Percentiles rank a stretch among this genome's conserved stretches.
phyloP scores from a whole-genome alignment of 306 rosid species.

The Abrus pulchellus region DNA sequence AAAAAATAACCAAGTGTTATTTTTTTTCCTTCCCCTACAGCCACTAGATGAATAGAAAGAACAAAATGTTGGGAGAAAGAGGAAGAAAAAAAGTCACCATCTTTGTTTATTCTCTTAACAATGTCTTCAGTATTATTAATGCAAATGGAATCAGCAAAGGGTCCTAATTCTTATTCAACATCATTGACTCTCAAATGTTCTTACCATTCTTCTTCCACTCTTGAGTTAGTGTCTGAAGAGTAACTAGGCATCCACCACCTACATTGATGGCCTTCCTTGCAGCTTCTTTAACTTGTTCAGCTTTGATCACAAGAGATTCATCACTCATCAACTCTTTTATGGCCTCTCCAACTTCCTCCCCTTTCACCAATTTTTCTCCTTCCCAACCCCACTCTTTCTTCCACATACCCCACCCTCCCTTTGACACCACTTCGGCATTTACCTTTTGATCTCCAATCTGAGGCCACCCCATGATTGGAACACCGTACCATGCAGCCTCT shows the following conservation, averaged over 20 bases:
- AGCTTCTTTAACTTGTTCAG: constrained; percentile 43
- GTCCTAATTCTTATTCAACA: no score
- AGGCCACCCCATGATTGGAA: constrained; percentile 68
- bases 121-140: no score
- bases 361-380: constrained; percentile 50
- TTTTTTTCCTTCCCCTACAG: no score
- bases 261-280: constrained; percentile 46
- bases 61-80: no score
- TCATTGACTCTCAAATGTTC: background rate
- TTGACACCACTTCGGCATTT: constrained; percentile 60
- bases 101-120: no score
- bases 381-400: constrained; percentile 67
- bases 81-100: no score
- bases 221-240: constrained; percentile 23
- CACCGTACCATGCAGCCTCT: constrained; percentile 66
- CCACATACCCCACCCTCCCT: constrained; percentile 66
- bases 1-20: no score
- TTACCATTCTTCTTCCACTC: constrained; percentile 46
- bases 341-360: constrained; percentile 63
- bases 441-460: constrained; percentile 66
- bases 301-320: constrained; percentile 43
- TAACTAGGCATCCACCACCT: constrained; percentile 55
- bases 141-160: no score
- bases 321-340: constrained; percentile 63
- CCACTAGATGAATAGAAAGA: no score